These are phyloP conservation scores for Xylaria nigripes DNA, from an alignment of 495 filamentous ascomycete genomes.

Conservation along the genomic window DNA sequence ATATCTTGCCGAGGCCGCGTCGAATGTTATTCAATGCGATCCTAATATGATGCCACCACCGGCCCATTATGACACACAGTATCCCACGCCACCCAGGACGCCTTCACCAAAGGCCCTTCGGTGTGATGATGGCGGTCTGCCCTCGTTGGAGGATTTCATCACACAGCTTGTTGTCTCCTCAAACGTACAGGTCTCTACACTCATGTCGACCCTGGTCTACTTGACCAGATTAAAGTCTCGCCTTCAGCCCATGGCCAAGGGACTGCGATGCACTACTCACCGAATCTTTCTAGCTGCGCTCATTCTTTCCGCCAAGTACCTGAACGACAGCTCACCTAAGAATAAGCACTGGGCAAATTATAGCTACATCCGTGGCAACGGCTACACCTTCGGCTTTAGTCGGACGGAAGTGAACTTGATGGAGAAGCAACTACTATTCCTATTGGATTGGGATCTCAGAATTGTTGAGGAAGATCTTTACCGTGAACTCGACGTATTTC, in stretches of 20 bases:
- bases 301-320: conserved; percentile 90
- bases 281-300: conserved; percentile 93
- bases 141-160: conserved; percentile 84
- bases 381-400: conserved; percentile 80
- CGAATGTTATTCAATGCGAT: conserved; percentile 88
- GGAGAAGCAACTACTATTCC: conserved; percentile 93
- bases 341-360: conserved; percentile 99
- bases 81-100: conserved; percentile 61
- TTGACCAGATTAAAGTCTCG: conserved; percentile 72
- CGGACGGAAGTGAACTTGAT: conserved; percentile 94
- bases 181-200: conserved; percentile 91
- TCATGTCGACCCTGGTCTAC: conserved; percentile 95
- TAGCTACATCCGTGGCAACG: conserved; percentile 58
- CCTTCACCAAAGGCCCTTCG: conserved; percentile 48
- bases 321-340: conserved; percentile 97
- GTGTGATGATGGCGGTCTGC: conserved; percentile 45
- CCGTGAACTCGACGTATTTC: conserved; percentile 77
- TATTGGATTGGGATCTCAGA: conserved; percentile 86
- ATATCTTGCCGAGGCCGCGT: conserved; percentile 75
- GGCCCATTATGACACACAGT: conserved; percentile 41
- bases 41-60: conserved; percentile 38
- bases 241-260: conserved; percentile 90
- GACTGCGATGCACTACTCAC: conserved; percentile 93
- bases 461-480: conserved; percentile 81
- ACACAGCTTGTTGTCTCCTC: conserved; percentile 80